Percentiles rank a stretch among this genome's conserved stretches.
phyloP scores from a whole-genome alignment of 495 filamentous ascomycete genomes.

The Evansstolkia leycettana region DNA sequence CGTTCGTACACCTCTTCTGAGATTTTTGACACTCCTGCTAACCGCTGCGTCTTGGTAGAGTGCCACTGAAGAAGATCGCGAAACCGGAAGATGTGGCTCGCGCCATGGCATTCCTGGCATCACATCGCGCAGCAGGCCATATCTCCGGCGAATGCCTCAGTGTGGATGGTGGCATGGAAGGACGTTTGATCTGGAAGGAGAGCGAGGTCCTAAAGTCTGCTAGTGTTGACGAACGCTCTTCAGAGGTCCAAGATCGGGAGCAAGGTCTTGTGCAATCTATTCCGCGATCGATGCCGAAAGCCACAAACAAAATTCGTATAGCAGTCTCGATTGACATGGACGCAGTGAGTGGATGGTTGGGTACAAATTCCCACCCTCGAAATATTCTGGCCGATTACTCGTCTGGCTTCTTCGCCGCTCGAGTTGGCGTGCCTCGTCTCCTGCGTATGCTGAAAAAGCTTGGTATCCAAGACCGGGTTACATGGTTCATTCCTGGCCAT shows the following conservation, averaged over 20 bases:
- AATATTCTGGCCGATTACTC: constrained; percentile 48
- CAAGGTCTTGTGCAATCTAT: constrained; percentile 8
- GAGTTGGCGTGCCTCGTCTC: constrained; percentile 47
- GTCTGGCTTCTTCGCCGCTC: constrained; percentile 45
- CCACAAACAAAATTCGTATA: constrained; percentile 34
- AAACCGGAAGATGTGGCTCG: constrained; percentile 38
- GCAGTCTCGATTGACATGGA: constrained; percentile 47
- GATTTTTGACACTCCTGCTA: neutral
- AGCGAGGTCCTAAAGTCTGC: constrained; percentile 10
- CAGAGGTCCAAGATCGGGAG: too few species aligned
- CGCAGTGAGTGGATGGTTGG: constrained; percentile 47
- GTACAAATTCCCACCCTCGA: constrained; percentile 24
- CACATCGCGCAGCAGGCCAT: constrained; percentile 39
- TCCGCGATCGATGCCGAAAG: constrained; percentile 10
- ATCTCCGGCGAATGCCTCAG: constrained; percentile 41
- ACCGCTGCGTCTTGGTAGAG: constrained; percentile 6
- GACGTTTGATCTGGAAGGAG: constrained; percentile 32
- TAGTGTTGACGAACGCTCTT: too few species aligned
- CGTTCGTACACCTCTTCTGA: constrained; percentile 7
- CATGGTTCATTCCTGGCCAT: constrained; percentile 56
- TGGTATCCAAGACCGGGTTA: constrained; percentile 36
- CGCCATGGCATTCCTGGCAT: constrained; percentile 40
- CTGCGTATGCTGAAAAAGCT: constrained; percentile 45
- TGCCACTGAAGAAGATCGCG: constrained; percentile 32
- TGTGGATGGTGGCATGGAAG: constrained; percentile 40